Evolutionary conservation across 2,329 filamentous ascomycete genomes (phyloP), one percentile per base, ranked within the genome.

Genomic region (Bipolaris bicolor): DNA sequence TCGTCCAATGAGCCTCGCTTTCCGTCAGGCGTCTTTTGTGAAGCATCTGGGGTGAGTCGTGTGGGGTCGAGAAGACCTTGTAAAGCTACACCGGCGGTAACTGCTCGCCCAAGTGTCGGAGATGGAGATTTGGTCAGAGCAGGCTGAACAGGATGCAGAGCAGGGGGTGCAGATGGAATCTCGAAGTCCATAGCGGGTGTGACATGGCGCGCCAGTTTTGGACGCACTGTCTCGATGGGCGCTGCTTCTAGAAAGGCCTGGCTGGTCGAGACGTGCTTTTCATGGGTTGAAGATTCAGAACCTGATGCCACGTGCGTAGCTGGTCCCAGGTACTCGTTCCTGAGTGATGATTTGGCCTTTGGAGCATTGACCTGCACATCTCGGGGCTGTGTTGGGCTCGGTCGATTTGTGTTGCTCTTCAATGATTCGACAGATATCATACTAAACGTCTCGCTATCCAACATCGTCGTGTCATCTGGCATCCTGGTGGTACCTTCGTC

Each of bases 361-460:
- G 52, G 48, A 1, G 48, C 52, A 20, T 49, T 48, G 7, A 43
- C 61, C 2, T 55, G 56, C 1, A 20, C 44, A 3, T 59, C 52
- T 16, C 59, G 51, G 24, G 51, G 51, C 47, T 67, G 63, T 11
- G 60, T 57, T 11, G 74, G 72, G 44, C 69, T 74, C n/a, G 64
- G 68, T 10, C 69, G 56, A 11, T 61, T 63, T 31, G 64, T 68
- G 39, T 61, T 69, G 40, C 72, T 76, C 29, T 76, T 76, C 31
- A 83, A 62, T 1, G 80, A 81, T 34, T 82, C 78, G 10, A 82
- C 70, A 2, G 80, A 82, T 1, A 83, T 75, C 77, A 83, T 82
- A 55, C 79, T 83, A 65, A 83, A 82, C 51, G 79, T 79, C 61
- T 82, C 80, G 58, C 80, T 81, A 41, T 79, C 74, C 7, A 78